Evolutionary conservation across 2,329 filamentous ascomycete genomes (phyloP), one percentile per base, ranked within the genome.

Genomic region (Fusarium haematococcum): DNA sequence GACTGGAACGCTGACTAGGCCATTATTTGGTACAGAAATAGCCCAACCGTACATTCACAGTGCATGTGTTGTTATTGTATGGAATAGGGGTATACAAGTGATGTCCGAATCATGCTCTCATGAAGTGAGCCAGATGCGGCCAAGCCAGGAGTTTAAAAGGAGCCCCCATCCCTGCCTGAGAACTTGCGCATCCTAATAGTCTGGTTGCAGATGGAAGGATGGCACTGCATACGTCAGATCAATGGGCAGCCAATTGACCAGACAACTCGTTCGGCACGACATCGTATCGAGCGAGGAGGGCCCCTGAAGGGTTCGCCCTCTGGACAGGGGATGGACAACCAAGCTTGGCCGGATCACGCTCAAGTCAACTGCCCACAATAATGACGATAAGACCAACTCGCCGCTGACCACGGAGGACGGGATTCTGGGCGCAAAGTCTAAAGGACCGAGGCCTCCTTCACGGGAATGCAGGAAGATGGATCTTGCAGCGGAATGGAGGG

Each of bases 381-480:
- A 73, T 75, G 71, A 74, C 69, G 72, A 73, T 67, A 65, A 72
- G 50, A 61, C 68, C 60, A 32, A 41, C 43, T 50, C 25, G 52
- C 20, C 71, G 52, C 68, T 72, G 71, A 73, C 62, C 71, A 65
- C 68, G 48, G 25, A 32, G 25, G 27, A 32, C 10, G 71, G 68
- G 52, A 56, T 39, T 63, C 48, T 56, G 60, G 69, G 52, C 35
- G 45, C 30, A 66, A 58, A 52, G 52, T 62, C 57, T 52, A 64
- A 67, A 61, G 41, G 43, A 39, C 59, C 63, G 68, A 73, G 63
- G 73, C 66, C 73, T 73, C 67, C 59, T 67, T 63, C 63, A 65
- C 54, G 62, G 71, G 54, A 65, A 76, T 56, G 68, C 69, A 74
- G 65, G 67, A 62, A 60, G 64, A 76, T 68, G 71, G 70, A 69